A percentile compares a stretch with the other conserved stretches of the same genome.
Evolutionary conservation across 805 yeast species (phyloP).

Genomic region (Citeromyces matritensis): DNA sequence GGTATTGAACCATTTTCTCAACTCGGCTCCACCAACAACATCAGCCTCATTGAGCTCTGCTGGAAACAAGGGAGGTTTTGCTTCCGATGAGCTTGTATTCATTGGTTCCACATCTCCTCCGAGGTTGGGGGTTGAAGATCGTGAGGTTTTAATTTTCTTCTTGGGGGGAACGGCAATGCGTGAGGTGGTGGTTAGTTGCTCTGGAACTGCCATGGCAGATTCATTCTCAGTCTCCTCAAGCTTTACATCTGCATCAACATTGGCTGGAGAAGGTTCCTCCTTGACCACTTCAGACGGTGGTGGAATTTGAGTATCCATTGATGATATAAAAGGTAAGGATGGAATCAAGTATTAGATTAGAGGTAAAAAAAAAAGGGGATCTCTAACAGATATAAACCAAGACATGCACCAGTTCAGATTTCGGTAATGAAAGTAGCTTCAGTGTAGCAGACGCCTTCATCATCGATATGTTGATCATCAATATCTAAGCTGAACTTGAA

Average conservation of each 20-base stretch:
- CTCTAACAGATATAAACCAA: slow-evolving; percentile 1
- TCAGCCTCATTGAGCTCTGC: slow-evolving; percentile 11
- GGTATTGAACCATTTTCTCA: slow-evolving; percentile 32
- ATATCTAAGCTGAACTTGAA: slow-evolving; percentile 27
- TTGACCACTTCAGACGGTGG: no score
- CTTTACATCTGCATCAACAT: no score
- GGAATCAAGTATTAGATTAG: not conserved
- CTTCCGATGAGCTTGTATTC: not conserved
- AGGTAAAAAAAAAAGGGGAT: not conserved
- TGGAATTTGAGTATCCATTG: no score
- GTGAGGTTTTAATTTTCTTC: not conserved
- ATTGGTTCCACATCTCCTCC: not conserved
- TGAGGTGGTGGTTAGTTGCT: no score
- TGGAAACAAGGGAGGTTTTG: no score
- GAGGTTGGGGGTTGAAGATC: not conserved
- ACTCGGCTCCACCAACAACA: slow-evolving; percentile 36
- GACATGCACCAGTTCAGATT: slow-evolving; percentile 4
- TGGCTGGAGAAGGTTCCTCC: no score
- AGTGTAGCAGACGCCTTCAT: slow-evolving; percentile 52
- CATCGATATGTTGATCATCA: slow-evolving; percentile 26
- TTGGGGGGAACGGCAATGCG: no score
- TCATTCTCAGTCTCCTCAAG: no score
- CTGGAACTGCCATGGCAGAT: no score
- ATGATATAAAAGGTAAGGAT: no score
- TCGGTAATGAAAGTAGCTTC: slow-evolving; percentile 70